phyloP scores from a whole-genome alignment of 2,329 filamentous ascomycete species.

The Chalara sp. region DNA sequence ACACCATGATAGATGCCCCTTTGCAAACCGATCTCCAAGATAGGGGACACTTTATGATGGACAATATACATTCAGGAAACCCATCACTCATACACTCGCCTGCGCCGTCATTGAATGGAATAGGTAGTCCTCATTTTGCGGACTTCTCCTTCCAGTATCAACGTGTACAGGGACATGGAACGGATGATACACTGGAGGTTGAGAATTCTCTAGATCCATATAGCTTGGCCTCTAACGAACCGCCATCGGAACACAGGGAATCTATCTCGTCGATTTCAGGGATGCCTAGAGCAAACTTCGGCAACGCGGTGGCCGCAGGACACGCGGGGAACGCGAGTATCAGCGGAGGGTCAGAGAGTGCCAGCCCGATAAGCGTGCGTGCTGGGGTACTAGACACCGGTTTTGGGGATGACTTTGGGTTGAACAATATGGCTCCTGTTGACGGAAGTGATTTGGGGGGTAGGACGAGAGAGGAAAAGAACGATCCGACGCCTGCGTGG shows the following conservation, averaged over 20 bases:
- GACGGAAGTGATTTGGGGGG: slow-evolving; percentile 48
- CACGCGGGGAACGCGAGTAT: slow-evolving; percentile 18
- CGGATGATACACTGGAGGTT: slow-evolving; percentile 23
- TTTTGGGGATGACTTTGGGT: slow-evolving; percentile 48
- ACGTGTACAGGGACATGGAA: slow-evolving; percentile 32
- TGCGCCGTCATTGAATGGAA: slow-evolving; percentile 19
- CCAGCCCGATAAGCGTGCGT: slow-evolving; percentile 25
- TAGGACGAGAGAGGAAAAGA: slow-evolving; percentile 50
- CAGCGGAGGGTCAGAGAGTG: slow-evolving; percentile 26
- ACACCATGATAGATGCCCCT: slow-evolving; percentile 8
- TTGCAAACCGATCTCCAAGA: slow-evolving; percentile 19
- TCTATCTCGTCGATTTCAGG: slow-evolving; percentile 13
- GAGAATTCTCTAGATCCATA: slow-evolving; percentile 19
- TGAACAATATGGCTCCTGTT: slow-evolving; percentile 37
- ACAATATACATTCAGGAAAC: slow-evolving; percentile 12
- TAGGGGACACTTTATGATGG: slow-evolving; percentile 24
- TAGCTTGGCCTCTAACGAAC: slow-evolving; percentile 12
- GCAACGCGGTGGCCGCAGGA: slow-evolving; percentile 10
- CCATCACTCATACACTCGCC: slow-evolving; percentile 12
- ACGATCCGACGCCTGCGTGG: slow-evolving; percentile 60
- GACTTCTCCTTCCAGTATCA: slow-evolving; percentile 48
- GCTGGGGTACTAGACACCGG: slow-evolving; percentile 17
- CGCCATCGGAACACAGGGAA: slow-evolving; percentile 15
- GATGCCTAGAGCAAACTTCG: slow-evolving; percentile 17
- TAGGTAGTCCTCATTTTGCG: slow-evolving; percentile 35